Evolutionary conservation across 768 basidiomycete genomes (phyloP).

Genomic region (Leccinum olivaceopallidum): DNA sequence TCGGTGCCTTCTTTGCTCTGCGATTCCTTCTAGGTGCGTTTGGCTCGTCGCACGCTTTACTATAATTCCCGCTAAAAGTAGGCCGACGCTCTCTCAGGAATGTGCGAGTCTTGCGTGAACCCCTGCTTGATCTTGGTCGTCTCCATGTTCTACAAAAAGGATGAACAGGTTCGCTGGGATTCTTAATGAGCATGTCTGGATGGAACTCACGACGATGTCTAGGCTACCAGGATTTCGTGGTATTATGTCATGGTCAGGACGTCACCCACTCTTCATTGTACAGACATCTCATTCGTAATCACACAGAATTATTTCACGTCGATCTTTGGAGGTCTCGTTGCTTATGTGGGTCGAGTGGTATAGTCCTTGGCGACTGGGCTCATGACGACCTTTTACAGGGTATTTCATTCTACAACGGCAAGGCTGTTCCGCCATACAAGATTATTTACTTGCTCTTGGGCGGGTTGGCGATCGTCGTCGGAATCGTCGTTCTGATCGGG

Average conservation of each 20-base stretch:
- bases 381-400: slow-evolving; percentile 37
- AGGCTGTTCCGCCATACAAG: slow-evolving; percentile 53
- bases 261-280: background rate
- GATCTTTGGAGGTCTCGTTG: slow-evolving; percentile 63
- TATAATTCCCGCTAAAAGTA: background rate
- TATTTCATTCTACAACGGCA: slow-evolving; percentile 53
- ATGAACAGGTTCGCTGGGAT: slow-evolving; percentile 48
- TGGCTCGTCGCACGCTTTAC: background rate
- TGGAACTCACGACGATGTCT: slow-evolving; percentile 5
- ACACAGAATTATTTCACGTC: slow-evolving; percentile 57
- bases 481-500: slow-evolving; percentile 55
- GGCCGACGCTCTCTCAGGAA: slow-evolving; percentile 39
- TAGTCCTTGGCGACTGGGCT: background rate
- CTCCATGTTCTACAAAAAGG: slow-evolving; percentile 69
- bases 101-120: slow-evolving; percentile 67
- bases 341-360: slow-evolving; percentile 44
- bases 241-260: slow-evolving; percentile 63
- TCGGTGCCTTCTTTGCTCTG: slow-evolving; percentile 61
- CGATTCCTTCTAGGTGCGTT: slow-evolving; percentile 57
- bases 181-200: background rate
- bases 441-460: slow-evolving; percentile 64
- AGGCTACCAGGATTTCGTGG: slow-evolving; percentile 61
- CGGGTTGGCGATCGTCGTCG: slow-evolving; percentile 59
- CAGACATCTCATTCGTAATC: background rate
- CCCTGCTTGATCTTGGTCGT: slow-evolving; percentile 63